phyloP scores from a whole-genome alignment of 2,329 filamentous ascomycete species.

The Ceratocystis papillata region DNA sequence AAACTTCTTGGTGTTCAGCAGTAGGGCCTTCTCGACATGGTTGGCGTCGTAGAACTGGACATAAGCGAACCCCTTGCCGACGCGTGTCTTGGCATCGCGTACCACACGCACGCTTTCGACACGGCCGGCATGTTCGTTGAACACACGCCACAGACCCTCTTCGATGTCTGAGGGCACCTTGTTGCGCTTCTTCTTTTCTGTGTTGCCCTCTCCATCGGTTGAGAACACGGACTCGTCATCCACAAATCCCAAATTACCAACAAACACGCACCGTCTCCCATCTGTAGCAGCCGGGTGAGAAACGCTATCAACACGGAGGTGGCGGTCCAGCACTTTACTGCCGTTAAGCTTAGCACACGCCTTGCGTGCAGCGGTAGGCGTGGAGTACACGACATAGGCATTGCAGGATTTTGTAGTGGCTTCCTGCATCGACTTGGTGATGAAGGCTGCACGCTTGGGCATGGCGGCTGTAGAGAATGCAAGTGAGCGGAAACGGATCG shows the following conservation, averaged over 20 bases:
- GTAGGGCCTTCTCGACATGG: conserved; percentile 77
- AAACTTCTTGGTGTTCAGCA: conserved; percentile 83
- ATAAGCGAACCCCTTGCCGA: conserved; percentile 95
- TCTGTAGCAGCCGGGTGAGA: conserved; percentile 76
- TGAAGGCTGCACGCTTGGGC: conserved; percentile 89
- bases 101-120: conserved; percentile 92
- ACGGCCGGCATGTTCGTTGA: conserved; percentile 59
- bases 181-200: conserved; percentile 60
- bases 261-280: conserved; percentile 84
- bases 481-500: conserved; percentile 85
- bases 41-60: conserved; percentile 89
- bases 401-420: conserved; percentile 88
- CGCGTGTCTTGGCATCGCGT: conserved; percentile 76
- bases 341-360: conserved; percentile 74
- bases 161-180: conserved; percentile 75
- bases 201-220: conserved; percentile 53
- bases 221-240: conserved; percentile 72
- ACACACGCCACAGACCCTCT: conserved; percentile 82
- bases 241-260: conserved; percentile 92
- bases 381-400: conserved; percentile 84
- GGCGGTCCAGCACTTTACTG: conserved; percentile 69
- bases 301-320: conserved; percentile 82
- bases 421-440: conserved; percentile 80
- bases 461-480: conserved; percentile 67
- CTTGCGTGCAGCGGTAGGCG: conserved; percentile 60